Conservation (phyloP, 2,329 filamentous ascomycete species). For the Metarhizium album region DNA sequence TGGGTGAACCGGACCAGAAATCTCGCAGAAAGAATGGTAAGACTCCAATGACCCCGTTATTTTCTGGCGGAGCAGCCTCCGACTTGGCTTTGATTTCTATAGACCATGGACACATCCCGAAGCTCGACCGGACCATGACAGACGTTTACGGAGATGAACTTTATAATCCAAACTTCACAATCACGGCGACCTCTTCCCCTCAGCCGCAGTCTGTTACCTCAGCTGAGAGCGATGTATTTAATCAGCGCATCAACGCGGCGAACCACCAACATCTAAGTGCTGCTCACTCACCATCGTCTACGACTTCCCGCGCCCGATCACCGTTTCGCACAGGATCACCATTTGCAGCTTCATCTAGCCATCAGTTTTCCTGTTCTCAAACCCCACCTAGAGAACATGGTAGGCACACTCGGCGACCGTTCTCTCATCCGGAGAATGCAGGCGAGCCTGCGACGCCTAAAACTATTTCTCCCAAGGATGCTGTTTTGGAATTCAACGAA, state of each 20-base stretch:
- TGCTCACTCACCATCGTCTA: conserved; percentile 36
- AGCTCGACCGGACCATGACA: conserved; percentile 77
- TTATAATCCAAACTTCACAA: conserved; percentile 59
- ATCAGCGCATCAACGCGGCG: conserved; percentile 66
- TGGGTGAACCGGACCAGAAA: conserved; percentile 36
- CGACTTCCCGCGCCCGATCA: conserved; percentile 55
- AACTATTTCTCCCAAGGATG: conserved; percentile 92
- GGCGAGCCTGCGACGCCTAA: conserved; percentile 47
- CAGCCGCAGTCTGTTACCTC: conserved; percentile 38
- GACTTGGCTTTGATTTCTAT: conserved; percentile 31
- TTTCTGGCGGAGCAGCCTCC: neutral
- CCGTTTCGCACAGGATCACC: conserved; percentile 69
- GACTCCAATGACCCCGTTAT: conserved; percentile 7
- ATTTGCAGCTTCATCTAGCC: conserved; percentile 34
- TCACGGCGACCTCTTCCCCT: conserved; percentile 44
- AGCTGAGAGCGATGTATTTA: conserved; percentile 49
- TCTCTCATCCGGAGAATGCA: conserved; percentile 24
- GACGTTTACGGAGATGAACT: conserved; percentile 78
- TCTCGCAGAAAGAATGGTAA: conserved; percentile 46
- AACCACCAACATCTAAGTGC: conserved; percentile 62
- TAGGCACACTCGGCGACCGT: conserved; percentile 32
- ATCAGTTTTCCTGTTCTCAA: conserved; percentile 40
- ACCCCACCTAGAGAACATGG: conserved; percentile 49
- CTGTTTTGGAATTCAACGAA: conserved; percentile 75
- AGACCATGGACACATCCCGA: conserved; percentile 51